Base-by-base conservation (phyloP, 2,329 filamentous ascomycete genomes). In the Penicillium aurantiogriseum region DNA sequence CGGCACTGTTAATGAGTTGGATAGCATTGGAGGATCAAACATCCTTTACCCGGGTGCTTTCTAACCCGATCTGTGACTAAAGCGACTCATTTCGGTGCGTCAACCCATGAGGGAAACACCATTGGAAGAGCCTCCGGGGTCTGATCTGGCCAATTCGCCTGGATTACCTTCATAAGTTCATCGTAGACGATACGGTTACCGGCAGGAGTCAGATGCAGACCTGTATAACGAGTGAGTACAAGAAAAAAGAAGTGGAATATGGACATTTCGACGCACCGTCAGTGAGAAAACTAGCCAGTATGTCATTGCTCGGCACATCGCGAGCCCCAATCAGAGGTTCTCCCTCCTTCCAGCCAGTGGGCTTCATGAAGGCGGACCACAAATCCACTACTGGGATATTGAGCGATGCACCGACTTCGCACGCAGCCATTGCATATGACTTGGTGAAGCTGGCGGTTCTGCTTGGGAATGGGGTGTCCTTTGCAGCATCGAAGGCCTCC, bases 311-410 rank as follows among this genome's bases (percentile, higher is more conserved):
- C 71, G 84, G 70, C 74, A 84, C 75, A 75, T 84, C 71, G 71
- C 81, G 71, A 74, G 84, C 78, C 73, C 92, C 82, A 15, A 78
- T 73, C 29, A 87, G 68, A 5, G 78, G 74, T 39, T 80, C 75
- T 7, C 78, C 80, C 63, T 76, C 74, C 17, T 78, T 71, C 76
- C 83, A 87, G 1, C 81, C 81, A 3, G 80, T 78, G 45, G 84
- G 80, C 54, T 84, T 80, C 86, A 96, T 90, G 66, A 97, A 82
- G 0, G 85, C 85, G 59, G 84, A 83, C 85, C 90, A 95, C 2
- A 97, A 81, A 74, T 97, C 91, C 23, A 96, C 77, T 1, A 93
- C 82, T 0, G 85, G 80, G 3, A 93, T 67, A 7, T 76, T 72
- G 42, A 81, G 75, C 55, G 80, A 80, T 47, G 74, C 79, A 2